Base-by-base conservation (phyloP, 768 basidiomycete genomes). In the Tricholoma terreum region DNA sequence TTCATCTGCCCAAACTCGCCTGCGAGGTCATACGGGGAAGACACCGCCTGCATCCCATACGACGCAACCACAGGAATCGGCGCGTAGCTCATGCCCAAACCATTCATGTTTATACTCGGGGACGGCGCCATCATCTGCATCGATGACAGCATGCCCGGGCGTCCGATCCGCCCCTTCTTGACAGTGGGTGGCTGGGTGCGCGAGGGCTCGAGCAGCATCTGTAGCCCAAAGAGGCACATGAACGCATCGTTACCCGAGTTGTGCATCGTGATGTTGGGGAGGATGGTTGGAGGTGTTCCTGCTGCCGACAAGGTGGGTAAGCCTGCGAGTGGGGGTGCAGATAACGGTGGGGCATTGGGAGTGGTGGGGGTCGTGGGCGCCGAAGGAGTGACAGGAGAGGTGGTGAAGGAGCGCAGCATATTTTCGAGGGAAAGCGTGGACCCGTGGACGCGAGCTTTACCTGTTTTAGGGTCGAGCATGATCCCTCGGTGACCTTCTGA, bases 231-330 rank as follows among this genome's bases (percentile, higher is more conserved):
- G 27, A 93, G 79, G 51, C 75, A 73, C 76, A 88, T 75, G 64
- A 89, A 83, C 3, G 91, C 87, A 59, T 90, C 86, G 68, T 93
- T 93, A 12, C 90, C 90, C n/a, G 90, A 75, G 64, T 92, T 91
- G 67, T 88, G 83, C 57, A 87, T 66, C 12, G 70, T 66, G 56
- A 81, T 83, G 55, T 73, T 69, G 14, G 72, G 78, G 17, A 79
- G 68, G 27, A 62, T 57, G 21, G 71, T 49, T n/a, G 69, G n/a
- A 22, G 38, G 52, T 19, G 6, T 1, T 9, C 2, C 12, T 36
- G 31, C 15, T 30, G 45, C 11, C 8, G 12, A 14, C 7, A 22
- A 34, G n/a, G 33, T 21, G 14, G 40, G 48, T 22, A 33, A 40
- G 48, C 10, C 48, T 31, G 35, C 33, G n/a, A 52, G 43, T 38